Evolutionary conservation across 768 basidiomycete genomes (phyloP).

Genomic region (Pisolithus microcarpus): DNA sequence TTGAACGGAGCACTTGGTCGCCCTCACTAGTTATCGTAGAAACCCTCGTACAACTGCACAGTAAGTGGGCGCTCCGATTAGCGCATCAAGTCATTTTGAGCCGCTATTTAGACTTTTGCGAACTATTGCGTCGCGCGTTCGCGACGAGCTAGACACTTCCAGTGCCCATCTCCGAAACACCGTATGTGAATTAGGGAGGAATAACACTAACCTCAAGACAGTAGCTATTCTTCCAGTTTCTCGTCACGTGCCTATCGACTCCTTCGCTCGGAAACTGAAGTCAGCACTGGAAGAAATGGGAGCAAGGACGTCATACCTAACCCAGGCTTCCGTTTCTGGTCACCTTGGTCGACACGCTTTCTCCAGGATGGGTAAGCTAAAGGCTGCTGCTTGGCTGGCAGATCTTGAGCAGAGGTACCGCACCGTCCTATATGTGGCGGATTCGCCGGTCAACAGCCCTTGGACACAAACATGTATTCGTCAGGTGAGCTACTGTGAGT

Average conservation of each 20-base stretch:
- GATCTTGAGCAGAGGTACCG: constrained; percentile 92
- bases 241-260: constrained; percentile 80
- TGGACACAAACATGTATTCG: constrained; percentile 99
- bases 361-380: constrained; percentile 93
- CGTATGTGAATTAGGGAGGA: constrained; percentile 58
- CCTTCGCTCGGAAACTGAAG: constrained; percentile 85
- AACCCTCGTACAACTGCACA: constrained; percentile 83
- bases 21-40: constrained; percentile 29
- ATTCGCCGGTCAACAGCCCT: constrained; percentile 88
- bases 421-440: constrained; percentile 92
- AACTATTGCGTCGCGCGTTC: constrained; percentile 89
- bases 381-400: constrained; percentile 86
- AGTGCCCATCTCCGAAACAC: constrained; percentile 44
- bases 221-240: constrained; percentile 87
- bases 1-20: background rate
- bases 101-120: constrained; percentile 52
- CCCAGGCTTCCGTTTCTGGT: constrained; percentile 86
- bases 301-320: constrained; percentile 87
- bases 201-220: constrained; percentile 87
- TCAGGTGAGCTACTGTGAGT: constrained; percentile 48
- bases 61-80: constrained; percentile 33
- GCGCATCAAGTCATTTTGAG: background rate
- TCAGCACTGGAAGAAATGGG: constrained; percentile 86
- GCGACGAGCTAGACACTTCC: constrained; percentile 69
- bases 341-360: constrained; percentile 95